phyloP scores from a whole-genome alignment of 2,329 filamentous ascomycete species.

The Penicillium oxalicum region DNA sequence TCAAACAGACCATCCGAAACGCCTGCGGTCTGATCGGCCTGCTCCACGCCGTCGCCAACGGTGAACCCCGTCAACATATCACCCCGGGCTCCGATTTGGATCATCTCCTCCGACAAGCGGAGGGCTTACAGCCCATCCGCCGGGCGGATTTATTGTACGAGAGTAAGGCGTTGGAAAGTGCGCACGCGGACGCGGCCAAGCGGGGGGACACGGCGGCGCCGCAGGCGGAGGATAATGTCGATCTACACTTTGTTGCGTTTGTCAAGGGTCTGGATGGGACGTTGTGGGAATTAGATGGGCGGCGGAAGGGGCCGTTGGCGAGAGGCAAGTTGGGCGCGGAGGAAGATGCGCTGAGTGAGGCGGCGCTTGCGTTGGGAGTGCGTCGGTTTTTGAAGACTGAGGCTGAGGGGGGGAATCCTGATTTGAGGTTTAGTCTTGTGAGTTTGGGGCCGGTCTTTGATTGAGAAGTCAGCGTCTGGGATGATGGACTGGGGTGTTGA shows the following conservation, averaged over 20 bases:
- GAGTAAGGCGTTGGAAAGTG: conserved; percentile 66
- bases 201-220: conserved; percentile 75
- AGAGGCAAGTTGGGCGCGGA: conserved; percentile 53
- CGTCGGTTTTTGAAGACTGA: conserved; percentile 56
- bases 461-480: conserved; percentile 17
- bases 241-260: conserved; percentile 94
- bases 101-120: conserved; percentile 62
- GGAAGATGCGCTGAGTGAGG: conserved; percentile 70
- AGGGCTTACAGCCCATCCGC: conserved; percentile 58
- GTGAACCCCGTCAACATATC: conserved; percentile 59
- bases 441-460: conserved; percentile 53
- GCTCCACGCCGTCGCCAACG: conserved; percentile 76
- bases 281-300: conserved; percentile 77
- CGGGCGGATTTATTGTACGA: conserved; percentile 72
- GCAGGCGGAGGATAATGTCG: conserved; percentile 70
- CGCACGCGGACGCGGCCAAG: conserved; percentile 71
- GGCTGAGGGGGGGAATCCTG: conserved; percentile 49
- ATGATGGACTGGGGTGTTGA: neutral
- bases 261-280: conserved; percentile 66
- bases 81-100: conserved; percentile 43
- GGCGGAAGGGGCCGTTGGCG: conserved; percentile 65
- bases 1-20: conserved; percentile 89
- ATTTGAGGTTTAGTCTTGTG: conserved; percentile 58
- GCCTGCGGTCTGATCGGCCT: conserved; percentile 88
- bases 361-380: conserved; percentile 66